Percentiles rank a stretch among this genome's conserved stretches.
Evolutionary conservation across 78 protist genomes (phyloP).

Genomic region (Dictyostelium firmibasis): DNA sequence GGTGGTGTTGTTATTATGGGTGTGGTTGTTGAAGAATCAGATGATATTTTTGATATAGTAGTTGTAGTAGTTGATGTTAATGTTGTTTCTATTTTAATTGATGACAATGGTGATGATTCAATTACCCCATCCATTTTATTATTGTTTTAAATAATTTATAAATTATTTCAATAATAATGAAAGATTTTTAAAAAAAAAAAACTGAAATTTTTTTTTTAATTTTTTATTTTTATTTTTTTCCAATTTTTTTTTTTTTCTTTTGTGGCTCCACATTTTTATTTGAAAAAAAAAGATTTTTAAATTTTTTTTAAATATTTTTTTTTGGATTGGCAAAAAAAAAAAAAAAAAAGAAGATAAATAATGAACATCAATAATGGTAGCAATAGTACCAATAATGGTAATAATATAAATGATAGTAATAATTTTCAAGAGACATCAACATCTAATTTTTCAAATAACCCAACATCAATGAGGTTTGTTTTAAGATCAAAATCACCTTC

Average conservation of each 20-base stretch:
- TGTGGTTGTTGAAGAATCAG: background rate
- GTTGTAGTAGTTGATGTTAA: background rate
- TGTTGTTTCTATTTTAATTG: background rate
- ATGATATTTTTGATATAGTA: background rate
- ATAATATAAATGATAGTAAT: background rate
- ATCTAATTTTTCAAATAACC: background rate
- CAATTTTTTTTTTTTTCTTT: too few relatives aligned
- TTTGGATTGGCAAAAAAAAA: background rate
- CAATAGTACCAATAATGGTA: background rate
- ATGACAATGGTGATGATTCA: background rate
- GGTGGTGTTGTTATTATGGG: background rate
- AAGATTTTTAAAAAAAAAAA: background rate
- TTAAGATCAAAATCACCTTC: background rate
- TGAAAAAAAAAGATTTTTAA: background rate
- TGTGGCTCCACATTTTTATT: background rate
- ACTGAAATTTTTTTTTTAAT: background rate
- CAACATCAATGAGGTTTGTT: slow-evolving; percentile 36
- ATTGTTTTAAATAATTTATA: background rate
- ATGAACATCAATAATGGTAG: background rate
- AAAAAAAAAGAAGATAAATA: background rate
- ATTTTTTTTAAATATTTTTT: background rate
- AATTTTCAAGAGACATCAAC: background rate
- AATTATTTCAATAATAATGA: background rate
- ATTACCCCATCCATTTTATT: background rate
- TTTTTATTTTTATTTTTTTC: too few relatives aligned